Percentiles rank a stretch among this genome's conserved stretches.
phyloP scores from a whole-genome alignment of 2,329 filamentous ascomycete genomes.

The Penicillium sp. region DNA sequence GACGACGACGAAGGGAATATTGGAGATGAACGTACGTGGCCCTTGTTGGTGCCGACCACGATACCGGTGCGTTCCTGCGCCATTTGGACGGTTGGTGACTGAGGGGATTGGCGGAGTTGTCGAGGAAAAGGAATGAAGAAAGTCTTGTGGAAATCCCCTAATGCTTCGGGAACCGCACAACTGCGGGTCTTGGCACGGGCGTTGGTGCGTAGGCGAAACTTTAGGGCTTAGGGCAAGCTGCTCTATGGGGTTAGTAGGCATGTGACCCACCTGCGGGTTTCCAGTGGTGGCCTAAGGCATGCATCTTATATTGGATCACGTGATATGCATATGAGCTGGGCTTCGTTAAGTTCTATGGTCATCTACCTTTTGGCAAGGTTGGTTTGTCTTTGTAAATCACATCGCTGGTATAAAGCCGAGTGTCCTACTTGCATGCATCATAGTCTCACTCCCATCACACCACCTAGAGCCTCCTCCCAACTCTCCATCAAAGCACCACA shows the following conservation, averaged over 20 bases:
- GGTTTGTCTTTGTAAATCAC: background rate
- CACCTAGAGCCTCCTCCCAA: constrained; percentile 54
- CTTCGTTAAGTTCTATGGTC: constrained; percentile 5
- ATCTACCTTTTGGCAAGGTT: background rate
- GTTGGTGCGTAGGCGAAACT: constrained; percentile 45
- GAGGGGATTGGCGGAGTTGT: constrained; percentile 45
- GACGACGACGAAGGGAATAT: constrained; percentile 20
- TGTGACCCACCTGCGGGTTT: background rate
- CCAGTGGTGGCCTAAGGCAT: constrained; percentile 12
- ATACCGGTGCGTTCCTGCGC: constrained; percentile 60
- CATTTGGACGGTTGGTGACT: constrained; percentile 53
- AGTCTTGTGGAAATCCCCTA: constrained; percentile 35
- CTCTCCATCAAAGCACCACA: constrained; percentile 55
- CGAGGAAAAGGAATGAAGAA: constrained; percentile 38
- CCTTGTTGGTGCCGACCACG: constrained; percentile 67
- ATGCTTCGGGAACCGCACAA: constrained; percentile 37
- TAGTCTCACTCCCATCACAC: constrained; percentile 42
- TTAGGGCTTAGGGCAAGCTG: constrained; percentile 47
- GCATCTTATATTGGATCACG: background rate
- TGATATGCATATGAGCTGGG: constrained; percentile 7
- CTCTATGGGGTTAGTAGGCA: constrained; percentile 29
- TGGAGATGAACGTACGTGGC: constrained; percentile 64
- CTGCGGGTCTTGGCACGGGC: constrained; percentile 41
- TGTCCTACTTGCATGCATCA: constrained; percentile 24
- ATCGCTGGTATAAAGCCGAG: background rate